Percentiles rank a stretch among this genome's conserved stretches.
These are phyloP conservation scores for Athelia sp. DNA, from an alignment of 1,284 basidiomycete genomes.

Conservation along the genomic window DNA sequence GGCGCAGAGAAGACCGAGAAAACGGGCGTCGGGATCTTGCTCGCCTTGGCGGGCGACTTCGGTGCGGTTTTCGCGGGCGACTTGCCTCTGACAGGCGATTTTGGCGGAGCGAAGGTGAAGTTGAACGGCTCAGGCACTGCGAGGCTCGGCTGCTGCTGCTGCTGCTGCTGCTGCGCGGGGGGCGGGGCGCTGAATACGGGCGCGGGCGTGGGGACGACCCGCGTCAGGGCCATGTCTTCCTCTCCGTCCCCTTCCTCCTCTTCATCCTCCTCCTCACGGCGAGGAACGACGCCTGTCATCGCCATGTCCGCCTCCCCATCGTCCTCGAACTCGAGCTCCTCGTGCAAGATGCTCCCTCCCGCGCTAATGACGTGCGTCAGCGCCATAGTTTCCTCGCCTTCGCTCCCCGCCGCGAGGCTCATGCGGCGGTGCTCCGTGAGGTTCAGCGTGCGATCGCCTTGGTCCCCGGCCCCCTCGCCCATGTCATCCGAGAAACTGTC, in stretches of 20 bases:
- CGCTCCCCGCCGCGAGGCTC: conserved; percentile 21
- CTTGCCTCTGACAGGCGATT: conserved; percentile 7
- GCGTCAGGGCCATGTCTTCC: conserved; percentile 4
- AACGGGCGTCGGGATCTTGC: conserved; percentile 6
- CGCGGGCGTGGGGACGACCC: too few relatives aligned
- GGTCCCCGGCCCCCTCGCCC: conserved; percentile 17
- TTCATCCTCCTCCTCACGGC: too few relatives aligned
- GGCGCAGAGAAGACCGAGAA: conserved; percentile 66
- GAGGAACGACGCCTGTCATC: too few relatives aligned
- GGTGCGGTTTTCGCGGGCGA: conserved; percentile 16
- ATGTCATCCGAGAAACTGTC: conserved; percentile 48
- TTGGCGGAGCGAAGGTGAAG: conserved; percentile 23
- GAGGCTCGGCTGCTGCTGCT: conserved; percentile 8
- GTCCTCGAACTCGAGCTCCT: too few relatives aligned
- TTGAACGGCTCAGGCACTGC: conserved; percentile 19
- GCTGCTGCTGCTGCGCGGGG: conserved; percentile 12
- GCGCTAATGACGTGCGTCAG: conserved; percentile 41
- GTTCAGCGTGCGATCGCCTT: conserved; percentile 41
- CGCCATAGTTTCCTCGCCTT: conserved; percentile 47
- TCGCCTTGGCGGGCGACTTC: conserved; percentile 22
- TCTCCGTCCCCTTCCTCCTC: too few relatives aligned
- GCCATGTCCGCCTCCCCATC: too few relatives aligned
- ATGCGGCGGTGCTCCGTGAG: conserved; percentile 32
- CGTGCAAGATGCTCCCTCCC: background rate
- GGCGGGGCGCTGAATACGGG: conserved; percentile 6